phyloP scores from a whole-genome alignment of 371 early-diverging fungal genomes.

The Capniomyces stellatus region DNA sequence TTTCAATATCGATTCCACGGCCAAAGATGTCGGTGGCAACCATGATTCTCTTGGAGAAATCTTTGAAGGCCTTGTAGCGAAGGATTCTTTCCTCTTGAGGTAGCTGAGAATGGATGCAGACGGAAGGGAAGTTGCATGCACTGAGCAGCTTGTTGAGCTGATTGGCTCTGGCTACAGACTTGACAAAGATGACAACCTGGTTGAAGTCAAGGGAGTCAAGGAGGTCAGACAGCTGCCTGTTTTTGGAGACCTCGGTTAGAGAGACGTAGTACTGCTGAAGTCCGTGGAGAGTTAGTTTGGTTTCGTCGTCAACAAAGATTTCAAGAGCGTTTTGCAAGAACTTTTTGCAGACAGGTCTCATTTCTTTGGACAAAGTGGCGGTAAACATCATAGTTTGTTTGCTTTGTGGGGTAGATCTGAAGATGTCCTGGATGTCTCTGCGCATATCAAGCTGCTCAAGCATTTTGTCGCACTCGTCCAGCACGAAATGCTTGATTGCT shows the following conservation, averaged over 20 bases:
- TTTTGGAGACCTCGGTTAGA: slow-evolving; percentile 75
- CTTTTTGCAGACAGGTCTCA: slow-evolving; percentile 81
- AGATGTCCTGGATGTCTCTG: slow-evolving; percentile 90
- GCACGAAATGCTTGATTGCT: slow-evolving; percentile 86
- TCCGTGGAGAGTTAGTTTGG: slow-evolving; percentile 94
- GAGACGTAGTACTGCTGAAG: slow-evolving; percentile 89
- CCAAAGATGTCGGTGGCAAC: slow-evolving; percentile 98
- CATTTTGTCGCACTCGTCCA: slow-evolving; percentile 99
- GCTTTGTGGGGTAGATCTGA: slow-evolving; percentile 80
- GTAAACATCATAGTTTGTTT: slow-evolving; percentile 98
- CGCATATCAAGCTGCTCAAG: slow-evolving; percentile 88
- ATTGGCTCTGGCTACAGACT: slow-evolving; percentile 72
- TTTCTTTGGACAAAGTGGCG: slow-evolving; percentile 86
- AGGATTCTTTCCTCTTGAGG: slow-evolving; percentile 78
- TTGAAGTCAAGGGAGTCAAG: slow-evolving; percentile 88
- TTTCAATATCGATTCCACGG: slow-evolving; percentile 97
- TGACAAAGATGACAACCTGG: slow-evolving; percentile 96
- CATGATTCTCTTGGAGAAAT: slow-evolving; percentile 83
- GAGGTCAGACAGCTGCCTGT: slow-evolving; percentile 82
- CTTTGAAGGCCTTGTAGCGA: slow-evolving; percentile 86
- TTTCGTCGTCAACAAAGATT: slow-evolving; percentile 96
- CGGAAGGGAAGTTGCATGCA: slow-evolving; percentile 85
- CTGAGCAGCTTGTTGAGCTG: slow-evolving; percentile 71
- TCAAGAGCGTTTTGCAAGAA: slow-evolving; percentile 96
- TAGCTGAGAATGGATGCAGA: slow-evolving; percentile 84